These are phyloP conservation scores for Leishmania braziliensis DNA, from an alignment of 208 protist genomes.

Conservation along the genomic window DNA sequence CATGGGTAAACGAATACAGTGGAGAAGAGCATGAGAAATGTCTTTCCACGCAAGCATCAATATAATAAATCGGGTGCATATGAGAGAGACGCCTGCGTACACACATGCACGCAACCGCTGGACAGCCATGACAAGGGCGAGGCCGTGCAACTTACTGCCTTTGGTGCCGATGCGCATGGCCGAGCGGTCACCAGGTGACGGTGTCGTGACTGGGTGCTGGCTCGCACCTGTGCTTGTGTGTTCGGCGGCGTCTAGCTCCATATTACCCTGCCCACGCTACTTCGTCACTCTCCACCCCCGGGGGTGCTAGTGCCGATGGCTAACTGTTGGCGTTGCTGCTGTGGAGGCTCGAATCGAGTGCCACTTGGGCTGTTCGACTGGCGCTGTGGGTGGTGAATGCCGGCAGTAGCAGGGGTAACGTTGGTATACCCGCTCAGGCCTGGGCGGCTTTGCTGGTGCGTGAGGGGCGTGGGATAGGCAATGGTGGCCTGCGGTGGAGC, in stretches of 20 bases:
- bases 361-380: conserved; percentile 13
- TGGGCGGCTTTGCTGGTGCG: conserved; percentile 22
- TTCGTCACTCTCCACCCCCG: neutral
- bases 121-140: neutral
- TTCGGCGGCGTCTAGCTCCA: conserved; percentile 19
- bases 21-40: neutral
- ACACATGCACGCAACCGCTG: conserved; percentile 2
- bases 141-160: neutral
- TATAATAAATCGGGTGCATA: neutral
- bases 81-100: neutral
- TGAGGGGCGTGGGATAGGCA: conserved; percentile 21
- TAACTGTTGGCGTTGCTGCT: conserved; percentile 17
- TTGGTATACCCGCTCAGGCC: conserved; percentile 5
- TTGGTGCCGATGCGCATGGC: neutral
- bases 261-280: neutral
- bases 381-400: conserved; percentile 4
- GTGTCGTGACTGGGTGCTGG: conserved; percentile 1
- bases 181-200: neutral
- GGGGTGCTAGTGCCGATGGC: conserved; percentile 9
- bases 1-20: neutral
- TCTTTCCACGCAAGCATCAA: neutral
- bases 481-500: conserved; percentile 4
- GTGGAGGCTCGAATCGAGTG: conserved; percentile 13
- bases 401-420: neutral
- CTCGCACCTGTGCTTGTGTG: conserved; percentile 5